phyloP scores from a whole-genome alignment of 108 stramenopile species.

The Skeletonema menzelii region DNA sequence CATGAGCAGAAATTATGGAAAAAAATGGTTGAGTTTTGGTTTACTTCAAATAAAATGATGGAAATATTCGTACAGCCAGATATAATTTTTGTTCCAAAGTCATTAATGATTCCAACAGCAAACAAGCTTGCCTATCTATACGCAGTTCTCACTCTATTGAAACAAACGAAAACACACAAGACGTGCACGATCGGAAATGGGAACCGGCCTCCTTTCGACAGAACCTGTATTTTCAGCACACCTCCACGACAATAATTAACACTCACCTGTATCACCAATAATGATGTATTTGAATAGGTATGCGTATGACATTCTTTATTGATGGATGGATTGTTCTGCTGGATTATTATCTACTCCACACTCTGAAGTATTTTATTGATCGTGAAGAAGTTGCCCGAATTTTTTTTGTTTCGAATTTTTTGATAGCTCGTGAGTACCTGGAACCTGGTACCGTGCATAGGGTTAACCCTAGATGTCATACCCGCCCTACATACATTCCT shows the following conservation, averaged over 20 bases:
- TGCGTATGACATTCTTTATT: conserved; percentile 75
- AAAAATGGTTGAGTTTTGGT: background rate
- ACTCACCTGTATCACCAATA: conserved; percentile 98
- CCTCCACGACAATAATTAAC: background rate
- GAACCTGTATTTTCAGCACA: background rate
- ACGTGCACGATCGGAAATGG: background rate
- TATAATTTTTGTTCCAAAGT: too few relatives aligned
- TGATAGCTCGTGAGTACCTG: too few relatives aligned
- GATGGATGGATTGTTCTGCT: too few relatives aligned
- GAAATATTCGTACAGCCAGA: too few relatives aligned
- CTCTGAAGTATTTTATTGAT: too few relatives aligned
- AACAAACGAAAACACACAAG: background rate
- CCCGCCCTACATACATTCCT: too few relatives aligned
- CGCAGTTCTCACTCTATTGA: background rate
- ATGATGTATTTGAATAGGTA: conserved; percentile 97
- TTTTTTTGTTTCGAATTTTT: too few relatives aligned
- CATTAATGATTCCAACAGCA: too few relatives aligned
- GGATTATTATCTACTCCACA: too few relatives aligned
- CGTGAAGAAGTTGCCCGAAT: too few relatives aligned
- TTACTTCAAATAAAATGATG: background rate
- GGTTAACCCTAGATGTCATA: too few relatives aligned
- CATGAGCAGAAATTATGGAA: background rate
- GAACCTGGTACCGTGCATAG: too few relatives aligned
- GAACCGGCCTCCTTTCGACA: background rate
- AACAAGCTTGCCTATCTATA: background rate